phyloP scores from a whole-genome alignment of 1,139 yeast species.

The Sugiyamaella pinicola region DNA sequence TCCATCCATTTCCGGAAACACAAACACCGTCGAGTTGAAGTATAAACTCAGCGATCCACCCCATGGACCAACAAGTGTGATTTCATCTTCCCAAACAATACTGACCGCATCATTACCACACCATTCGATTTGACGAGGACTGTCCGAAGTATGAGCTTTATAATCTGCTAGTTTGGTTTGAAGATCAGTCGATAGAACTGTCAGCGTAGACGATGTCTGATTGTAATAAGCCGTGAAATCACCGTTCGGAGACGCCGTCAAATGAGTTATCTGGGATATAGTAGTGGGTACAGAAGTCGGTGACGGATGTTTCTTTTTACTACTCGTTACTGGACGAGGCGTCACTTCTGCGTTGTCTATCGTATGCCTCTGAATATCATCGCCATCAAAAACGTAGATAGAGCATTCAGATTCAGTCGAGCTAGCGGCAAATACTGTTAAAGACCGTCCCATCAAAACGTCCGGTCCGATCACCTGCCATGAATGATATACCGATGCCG shows the following conservation, averaged over 20 bases:
- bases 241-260: conserved; percentile 62
- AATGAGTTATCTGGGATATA: conserved; percentile 27
- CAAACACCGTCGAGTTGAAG: conserved; percentile 45
- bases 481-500: conserved; percentile 24
- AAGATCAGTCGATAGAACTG: conserved; percentile 57
- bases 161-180: conserved; percentile 56
- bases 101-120: conserved; percentile 85
- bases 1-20: conserved; percentile 68
- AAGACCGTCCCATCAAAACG: conserved; percentile 26
- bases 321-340: not conserved
- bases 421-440: conserved; percentile 35
- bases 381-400: conserved; percentile 12
- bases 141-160: conserved; percentile 43
- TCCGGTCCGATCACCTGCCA: conserved; percentile 44
- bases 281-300: not conserved
- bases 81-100: conserved; percentile 59
- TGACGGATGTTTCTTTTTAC: not conserved
- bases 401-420: not conserved
- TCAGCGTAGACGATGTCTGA: conserved; percentile 44
- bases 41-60: conserved; percentile 57
- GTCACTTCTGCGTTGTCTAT: not conserved
- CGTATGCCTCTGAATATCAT: conserved; percentile 1
- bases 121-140: conserved; percentile 61
- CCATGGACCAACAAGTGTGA: conserved; percentile 72
- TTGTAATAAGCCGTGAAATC: conserved; percentile 58